Conservation (phyloP, 2,329 filamentous ascomycete genomes). For the Microcyclosporella mali region DNA sequence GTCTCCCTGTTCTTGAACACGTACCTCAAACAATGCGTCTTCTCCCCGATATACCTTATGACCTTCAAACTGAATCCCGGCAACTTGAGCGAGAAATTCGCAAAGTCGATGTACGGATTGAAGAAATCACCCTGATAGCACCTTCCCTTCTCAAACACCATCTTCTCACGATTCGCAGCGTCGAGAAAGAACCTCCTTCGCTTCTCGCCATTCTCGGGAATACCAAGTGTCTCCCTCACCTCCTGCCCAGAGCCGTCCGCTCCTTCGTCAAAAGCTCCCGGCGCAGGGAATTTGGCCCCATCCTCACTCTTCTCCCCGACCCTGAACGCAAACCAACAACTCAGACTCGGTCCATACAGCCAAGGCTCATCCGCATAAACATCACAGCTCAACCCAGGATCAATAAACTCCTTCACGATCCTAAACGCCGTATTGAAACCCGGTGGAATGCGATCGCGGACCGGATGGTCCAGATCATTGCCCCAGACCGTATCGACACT, state of each 20-base stretch:
- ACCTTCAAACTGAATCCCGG: constrained; percentile 43
- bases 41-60: constrained; percentile 42
- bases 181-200: constrained; percentile 41
- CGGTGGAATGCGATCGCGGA: constrained; percentile 75
- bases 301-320: constrained; percentile 23
- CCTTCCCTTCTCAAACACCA: constrained; percentile 40
- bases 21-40: constrained; percentile 43
- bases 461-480: constrained; percentile 88
- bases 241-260: constrained; percentile 34
- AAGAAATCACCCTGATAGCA: constrained; percentile 44
- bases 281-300: constrained; percentile 23
- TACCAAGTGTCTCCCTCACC: constrained; percentile 23
- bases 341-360: constrained; percentile 65
- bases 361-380: constrained; percentile 81
- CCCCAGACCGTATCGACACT: constrained; percentile 77
- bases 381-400: constrained; percentile 84
- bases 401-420: constrained; percentile 83
- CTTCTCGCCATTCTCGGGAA: constrained; percentile 39
- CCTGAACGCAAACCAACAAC: constrained; percentile 30
- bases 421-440: constrained; percentile 79
- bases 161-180: constrained; percentile 29
- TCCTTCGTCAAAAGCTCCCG: constrained; percentile 35
- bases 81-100: constrained; percentile 40
- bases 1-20: constrained; percentile 40
- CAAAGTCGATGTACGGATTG: constrained; percentile 45